Percentiles rank a stretch among this genome's conserved stretches.
phyloP scores from a whole-genome alignment of 106 monocot species.

The Dendrobium officinale region DNA sequence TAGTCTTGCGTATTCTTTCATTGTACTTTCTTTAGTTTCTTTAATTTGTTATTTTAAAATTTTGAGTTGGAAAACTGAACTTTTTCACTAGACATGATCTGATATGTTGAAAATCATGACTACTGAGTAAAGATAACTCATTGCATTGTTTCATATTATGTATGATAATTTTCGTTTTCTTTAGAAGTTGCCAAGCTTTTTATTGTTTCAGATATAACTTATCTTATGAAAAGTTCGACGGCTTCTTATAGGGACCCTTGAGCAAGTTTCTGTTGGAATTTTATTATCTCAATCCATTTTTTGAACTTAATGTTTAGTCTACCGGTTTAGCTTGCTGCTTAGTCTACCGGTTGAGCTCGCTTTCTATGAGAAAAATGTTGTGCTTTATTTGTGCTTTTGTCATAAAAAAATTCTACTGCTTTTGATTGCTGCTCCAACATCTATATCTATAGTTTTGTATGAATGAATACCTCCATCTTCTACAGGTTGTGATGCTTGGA shows the following conservation, averaged over 20 bases:
- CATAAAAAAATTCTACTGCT: background rate
- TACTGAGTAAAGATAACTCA: background rate
- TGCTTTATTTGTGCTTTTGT: background rate
- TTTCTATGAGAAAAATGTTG: background rate
- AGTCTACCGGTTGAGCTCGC: background rate
- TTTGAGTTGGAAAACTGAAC: background rate
- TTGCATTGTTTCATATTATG: background rate
- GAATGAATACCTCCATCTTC: constrained; percentile 6
- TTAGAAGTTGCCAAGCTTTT: background rate
- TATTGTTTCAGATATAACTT: background rate
- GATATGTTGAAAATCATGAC: background rate
- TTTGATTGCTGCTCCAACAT: background rate
- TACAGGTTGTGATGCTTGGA: constrained; percentile 76
- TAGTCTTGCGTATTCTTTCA: too few species aligned
- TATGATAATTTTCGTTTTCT: background rate
- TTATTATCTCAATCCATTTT: background rate
- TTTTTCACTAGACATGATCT: background rate
- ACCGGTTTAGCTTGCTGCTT: background rate
- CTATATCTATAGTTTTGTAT: background rate
- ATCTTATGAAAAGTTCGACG: background rate
- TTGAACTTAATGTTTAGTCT: background rate
- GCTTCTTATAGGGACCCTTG: background rate
- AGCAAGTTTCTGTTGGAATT: background rate
- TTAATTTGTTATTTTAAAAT: background rate
- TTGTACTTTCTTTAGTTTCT: too few species aligned